Evolutionary conservation across 129 eudicot species (phyloP), one percentile per base, ranked within the genome.

Genomic region (Erigeron canadensis): DNA sequence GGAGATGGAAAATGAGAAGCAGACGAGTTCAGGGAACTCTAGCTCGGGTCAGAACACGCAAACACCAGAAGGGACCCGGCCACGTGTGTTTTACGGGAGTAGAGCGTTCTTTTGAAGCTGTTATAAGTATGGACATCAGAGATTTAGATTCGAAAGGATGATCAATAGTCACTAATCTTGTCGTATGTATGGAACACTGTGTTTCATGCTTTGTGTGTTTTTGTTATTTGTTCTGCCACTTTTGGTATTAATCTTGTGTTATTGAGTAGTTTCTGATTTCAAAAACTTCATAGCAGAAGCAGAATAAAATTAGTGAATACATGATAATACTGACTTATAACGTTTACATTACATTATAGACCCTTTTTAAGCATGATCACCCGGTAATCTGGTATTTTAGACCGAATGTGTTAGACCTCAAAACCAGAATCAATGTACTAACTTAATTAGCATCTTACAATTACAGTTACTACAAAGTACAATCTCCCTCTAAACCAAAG

Each of bases 71-170:
- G 88, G 78, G 51, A 47, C 87, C 10, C 90, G 98, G 10, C 86
- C 97, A 10, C 96, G 99, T 15, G 99, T 95, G 64, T 90, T 90
- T 70, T 95, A 95, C 54, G 99, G 99, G 58, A 95, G 99, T 65
- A 82, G 99, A 60, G 99, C 99, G 22, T 95, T 95, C 96, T 95
- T 95, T 81, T 95, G 84, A 90, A 73, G 79, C 2, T 5, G 19
- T 58, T 65, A 61, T 15, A 17, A 17, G 10, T 10, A 50, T 8
- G 28, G 87, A 69, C 66, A 64, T 78, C 53, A 76, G 75, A 57
- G 42, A 22, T 4, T 18, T 74, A 38, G 43, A 42, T 15, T 21
- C 19, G 38, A 53, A 50, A 48, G 9, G 43, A 23, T 53, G 63
- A 53, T 53, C 18, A 53, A 53, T 64, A 67, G 28, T 72, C 46